phyloP scores from a whole-genome alignment of 2,329 filamentous ascomycete species.

The Paecilomyces sp. region DNA sequence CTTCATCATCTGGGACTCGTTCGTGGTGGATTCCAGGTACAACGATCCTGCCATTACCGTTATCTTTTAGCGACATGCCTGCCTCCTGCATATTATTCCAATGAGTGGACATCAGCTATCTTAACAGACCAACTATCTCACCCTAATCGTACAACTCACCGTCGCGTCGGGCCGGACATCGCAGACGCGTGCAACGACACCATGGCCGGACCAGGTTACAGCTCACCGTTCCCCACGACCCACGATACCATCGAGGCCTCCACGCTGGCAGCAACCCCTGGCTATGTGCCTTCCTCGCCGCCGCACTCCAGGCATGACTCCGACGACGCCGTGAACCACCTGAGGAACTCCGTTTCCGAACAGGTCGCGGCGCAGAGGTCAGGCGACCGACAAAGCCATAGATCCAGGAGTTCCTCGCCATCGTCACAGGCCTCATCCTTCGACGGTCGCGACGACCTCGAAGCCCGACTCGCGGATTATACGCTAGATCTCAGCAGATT shows the following conservation, averaged over 20 bases:
- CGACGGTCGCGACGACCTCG: constrained; percentile 17
- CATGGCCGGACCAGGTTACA: constrained; percentile 32
- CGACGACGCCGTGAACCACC: neutral
- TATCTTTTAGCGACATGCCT: neutral
- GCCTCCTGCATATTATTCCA: neutral
- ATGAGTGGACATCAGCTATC: neutral
- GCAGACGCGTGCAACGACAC: constrained; percentile 10
- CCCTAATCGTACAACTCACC: constrained; percentile 2
- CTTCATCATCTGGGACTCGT: neutral
- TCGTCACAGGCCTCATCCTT: neutral
- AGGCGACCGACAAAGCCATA: neutral
- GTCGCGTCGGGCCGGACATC: constrained; percentile 3
- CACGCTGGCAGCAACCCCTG: constrained; percentile 27
- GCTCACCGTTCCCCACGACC: constrained; percentile 30
- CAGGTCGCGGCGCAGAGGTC: neutral
- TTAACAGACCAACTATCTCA: neutral
- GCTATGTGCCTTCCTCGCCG: constrained; percentile 31
- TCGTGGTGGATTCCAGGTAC: neutral
- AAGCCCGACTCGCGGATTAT: constrained; percentile 33
- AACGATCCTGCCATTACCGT: neutral
- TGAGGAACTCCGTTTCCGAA: neutral
- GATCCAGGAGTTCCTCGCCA: neutral
- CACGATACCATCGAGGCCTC: constrained; percentile 37
- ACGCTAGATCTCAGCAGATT: constrained; percentile 33
- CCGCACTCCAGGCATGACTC: constrained; percentile 11